These are phyloP conservation scores for Mycena pura DNA, from an alignment of 768 basidiomycete genomes.

Conservation along the genomic window DNA sequence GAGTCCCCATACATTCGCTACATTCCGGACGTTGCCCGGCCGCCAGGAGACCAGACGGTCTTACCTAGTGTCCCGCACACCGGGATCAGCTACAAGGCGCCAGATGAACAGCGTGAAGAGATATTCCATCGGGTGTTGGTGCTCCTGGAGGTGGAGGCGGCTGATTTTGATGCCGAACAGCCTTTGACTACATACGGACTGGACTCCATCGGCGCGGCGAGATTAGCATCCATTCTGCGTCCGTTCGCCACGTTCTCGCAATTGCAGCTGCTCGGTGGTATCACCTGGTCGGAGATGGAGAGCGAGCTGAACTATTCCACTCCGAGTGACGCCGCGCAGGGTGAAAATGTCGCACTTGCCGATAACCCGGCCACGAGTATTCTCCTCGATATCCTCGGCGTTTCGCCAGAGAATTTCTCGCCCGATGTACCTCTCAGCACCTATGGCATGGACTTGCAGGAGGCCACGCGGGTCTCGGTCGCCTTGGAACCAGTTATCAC, in stretches of 20 bases:
- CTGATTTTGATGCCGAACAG: conserved; percentile 9
- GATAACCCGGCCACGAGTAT: conserved; percentile 1
- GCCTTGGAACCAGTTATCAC: conserved; percentile 32
- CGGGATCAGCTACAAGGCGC: not conserved
- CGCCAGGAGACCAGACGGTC: not conserved
- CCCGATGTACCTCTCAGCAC: conserved; percentile 38
- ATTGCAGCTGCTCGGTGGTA: conserved; percentile 14
- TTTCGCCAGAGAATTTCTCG: conserved; percentile 35
- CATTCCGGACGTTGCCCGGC: conserved; percentile 12
- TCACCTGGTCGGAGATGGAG: conserved; percentile 9
- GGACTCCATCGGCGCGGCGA: conserved; percentile 15
- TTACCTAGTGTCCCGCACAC: not conserved
- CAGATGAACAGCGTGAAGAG: not conserved
- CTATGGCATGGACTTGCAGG: conserved; percentile 42
- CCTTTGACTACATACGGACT: conserved; percentile 18
- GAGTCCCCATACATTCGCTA: conserved; percentile 13
- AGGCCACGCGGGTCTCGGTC: conserved; percentile 35
- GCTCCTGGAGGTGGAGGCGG: conserved; percentile 6
- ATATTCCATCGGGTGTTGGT: conserved; percentile 6
- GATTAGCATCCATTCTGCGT: conserved; percentile 7
- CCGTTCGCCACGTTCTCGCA: conserved; percentile 12
- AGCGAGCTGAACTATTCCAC: not conserved
- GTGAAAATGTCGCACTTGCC: no score
- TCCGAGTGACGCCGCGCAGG: not conserved
- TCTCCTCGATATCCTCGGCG: conserved; percentile 30